Conservation (phyloP, 2,329 filamentous ascomycete genomes). For the Fusarium neocosmosporiellum region DNA sequence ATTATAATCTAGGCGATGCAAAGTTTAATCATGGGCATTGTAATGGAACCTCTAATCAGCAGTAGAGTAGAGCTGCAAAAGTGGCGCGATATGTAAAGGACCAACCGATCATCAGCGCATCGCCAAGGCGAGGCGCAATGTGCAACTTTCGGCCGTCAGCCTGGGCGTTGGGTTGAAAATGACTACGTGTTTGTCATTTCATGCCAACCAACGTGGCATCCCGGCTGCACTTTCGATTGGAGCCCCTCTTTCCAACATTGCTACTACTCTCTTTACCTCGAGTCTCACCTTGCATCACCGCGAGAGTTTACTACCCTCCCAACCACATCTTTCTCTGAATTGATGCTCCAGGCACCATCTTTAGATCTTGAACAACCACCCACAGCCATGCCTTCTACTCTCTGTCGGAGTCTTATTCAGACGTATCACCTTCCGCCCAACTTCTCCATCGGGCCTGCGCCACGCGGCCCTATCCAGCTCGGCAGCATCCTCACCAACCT, state of each 20-base stretch:
- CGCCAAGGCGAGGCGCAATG: too few species aligned
- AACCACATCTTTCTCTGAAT: too few species aligned
- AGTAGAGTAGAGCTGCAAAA: too few species aligned
- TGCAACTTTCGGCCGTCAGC: too few species aligned
- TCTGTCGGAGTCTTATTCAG: fast-evolving
- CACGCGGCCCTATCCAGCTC: neutral
- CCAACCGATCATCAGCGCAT: too few species aligned
- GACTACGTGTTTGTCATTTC: neutral
- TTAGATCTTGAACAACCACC: fast-evolving
- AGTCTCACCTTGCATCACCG: neutral
- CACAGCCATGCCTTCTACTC: neutral
- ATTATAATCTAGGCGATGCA: too few species aligned
- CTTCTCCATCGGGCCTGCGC: neutral
- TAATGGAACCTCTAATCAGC: too few species aligned
- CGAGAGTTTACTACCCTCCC: neutral
- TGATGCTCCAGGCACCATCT: fast-evolving
- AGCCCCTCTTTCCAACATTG: neutral
- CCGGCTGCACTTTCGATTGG: neutral
- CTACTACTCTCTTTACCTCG: neutral
- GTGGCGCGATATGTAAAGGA: too few species aligned
- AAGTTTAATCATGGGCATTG: too few species aligned
- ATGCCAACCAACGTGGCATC: neutral
- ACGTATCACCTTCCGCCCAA: neutral
- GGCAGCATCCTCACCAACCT: neutral
- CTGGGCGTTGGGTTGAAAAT: neutral